Percentiles rank a stretch among this genome's conserved stretches.
Conservation (phyloP, 768 basidiomycete genomes). For the Trichaptum fuscoviolaceum region DNA sequence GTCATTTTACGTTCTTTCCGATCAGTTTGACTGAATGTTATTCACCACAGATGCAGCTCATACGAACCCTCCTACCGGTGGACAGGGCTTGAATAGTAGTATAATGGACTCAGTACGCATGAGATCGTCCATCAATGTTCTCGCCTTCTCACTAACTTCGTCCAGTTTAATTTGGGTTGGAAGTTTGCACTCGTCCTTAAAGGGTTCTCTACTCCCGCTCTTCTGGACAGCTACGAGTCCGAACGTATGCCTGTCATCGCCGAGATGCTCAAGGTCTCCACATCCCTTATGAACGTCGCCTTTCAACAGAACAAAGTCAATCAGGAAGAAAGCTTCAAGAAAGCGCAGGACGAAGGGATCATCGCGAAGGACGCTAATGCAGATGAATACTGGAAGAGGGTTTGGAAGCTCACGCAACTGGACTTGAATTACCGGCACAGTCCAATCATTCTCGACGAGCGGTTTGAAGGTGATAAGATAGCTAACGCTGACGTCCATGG, state of each 20-base stretch:
- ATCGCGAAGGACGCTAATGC: conserved; percentile 5
- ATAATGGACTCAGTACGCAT: conserved; percentile 33
- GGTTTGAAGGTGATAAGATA: conserved; percentile 18
- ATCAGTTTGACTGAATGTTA: neutral
- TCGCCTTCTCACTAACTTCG: neutral
- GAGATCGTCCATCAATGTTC: neutral
- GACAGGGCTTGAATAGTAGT: conserved; percentile 35
- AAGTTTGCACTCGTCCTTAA: conserved; percentile 40
- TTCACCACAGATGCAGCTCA: conserved; percentile 41
- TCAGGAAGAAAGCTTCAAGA: conserved; percentile 16
- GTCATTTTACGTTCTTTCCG: neutral
- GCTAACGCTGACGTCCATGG: conserved; percentile 13
- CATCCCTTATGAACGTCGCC: conserved; percentile 17
- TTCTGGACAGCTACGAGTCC: conserved; percentile 35
- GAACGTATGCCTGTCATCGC: conserved; percentile 44
- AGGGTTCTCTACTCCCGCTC: conserved; percentile 25
- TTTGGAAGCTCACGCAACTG: conserved; percentile 32
- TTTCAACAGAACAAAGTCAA: neutral
- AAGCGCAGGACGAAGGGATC: conserved; percentile 8
- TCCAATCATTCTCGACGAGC: conserved; percentile 40
- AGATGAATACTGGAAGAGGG: conserved; percentile 17
- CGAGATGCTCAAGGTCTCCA: conserved; percentile 38
- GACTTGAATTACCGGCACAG: conserved; percentile 53
- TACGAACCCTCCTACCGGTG: conserved; percentile 39
- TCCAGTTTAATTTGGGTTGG: conserved; percentile 39